A percentile compares a stretch with the other conserved stretches of the same genome.
Conservation (phyloP, 2,329 filamentous ascomycete genomes). For the Trichoderma citrinoviride region DNA sequence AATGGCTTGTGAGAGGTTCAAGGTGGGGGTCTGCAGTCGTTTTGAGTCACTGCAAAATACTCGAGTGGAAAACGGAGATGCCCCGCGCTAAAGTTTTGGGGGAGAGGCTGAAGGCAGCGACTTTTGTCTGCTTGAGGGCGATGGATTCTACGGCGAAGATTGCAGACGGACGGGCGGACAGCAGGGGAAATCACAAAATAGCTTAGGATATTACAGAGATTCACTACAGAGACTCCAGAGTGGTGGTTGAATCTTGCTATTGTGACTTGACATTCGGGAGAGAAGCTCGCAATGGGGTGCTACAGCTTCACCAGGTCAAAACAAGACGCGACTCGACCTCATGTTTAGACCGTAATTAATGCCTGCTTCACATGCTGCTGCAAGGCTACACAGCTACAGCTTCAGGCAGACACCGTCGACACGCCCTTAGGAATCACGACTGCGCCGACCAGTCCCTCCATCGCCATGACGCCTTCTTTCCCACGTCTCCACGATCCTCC, state of each 20-base stretch:
- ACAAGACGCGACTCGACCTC: neutral
- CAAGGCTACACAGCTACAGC: neutral
- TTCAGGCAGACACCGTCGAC: no score
- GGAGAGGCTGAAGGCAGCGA: conserved; percentile 3
- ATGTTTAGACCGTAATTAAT: neutral
- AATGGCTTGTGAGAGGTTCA: conserved; percentile 18
- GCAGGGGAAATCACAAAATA: no score
- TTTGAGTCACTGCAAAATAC: conserved; percentile 38
- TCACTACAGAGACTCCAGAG: neutral
- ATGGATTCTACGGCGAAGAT: neutral
- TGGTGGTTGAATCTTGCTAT: neutral
- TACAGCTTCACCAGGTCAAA: neutral
- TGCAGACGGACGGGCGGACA: no score
- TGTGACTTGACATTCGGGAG: no score
- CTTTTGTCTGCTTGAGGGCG: neutral
- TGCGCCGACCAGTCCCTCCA: neutral
- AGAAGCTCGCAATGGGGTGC: neutral
- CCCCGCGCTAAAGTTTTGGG: conserved; percentile 36
- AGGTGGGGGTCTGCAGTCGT: conserved; percentile 1
- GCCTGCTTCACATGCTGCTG: neutral
- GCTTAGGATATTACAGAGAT: no score
- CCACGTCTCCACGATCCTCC: neutral
- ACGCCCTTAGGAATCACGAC: neutral
- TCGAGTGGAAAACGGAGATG: conserved; percentile 26
- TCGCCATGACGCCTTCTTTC: neutral